These are phyloP conservation scores for Hanseniaspora guilliermondii DNA, from an alignment of 805 yeast species.

Conservation along the genomic window DNA sequence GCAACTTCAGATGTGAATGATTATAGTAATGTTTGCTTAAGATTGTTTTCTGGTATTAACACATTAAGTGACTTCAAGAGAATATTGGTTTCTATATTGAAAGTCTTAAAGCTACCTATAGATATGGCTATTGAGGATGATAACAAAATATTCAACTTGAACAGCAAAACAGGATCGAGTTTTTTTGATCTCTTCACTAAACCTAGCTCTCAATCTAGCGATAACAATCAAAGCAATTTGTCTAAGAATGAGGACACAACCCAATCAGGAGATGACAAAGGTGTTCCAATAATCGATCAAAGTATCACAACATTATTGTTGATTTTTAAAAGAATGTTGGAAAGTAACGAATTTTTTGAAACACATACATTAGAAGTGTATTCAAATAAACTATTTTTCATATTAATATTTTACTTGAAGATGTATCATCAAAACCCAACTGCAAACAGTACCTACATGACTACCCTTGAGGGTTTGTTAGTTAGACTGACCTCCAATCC, in stretches of 20 bases:
- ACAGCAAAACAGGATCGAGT: not conserved
- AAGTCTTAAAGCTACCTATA: slow-evolving; percentile 38
- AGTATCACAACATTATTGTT: slow-evolving; percentile 41
- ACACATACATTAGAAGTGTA: slow-evolving; percentile 34
- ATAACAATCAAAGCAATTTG: slow-evolving; percentile 1
- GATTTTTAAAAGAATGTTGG: slow-evolving; percentile 63
- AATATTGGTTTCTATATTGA: slow-evolving; percentile 37
- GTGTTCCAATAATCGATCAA: slow-evolving; percentile 26
- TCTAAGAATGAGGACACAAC: slow-evolving; percentile 9
- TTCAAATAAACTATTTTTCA: slow-evolving; percentile 42
- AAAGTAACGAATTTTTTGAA: slow-evolving; percentile 53
- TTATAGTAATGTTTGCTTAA: slow-evolving; percentile 6
- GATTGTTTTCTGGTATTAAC: slow-evolving; percentile 37
- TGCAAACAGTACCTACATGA: slow-evolving; percentile 29
- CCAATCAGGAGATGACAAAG: slow-evolving; percentile 14
- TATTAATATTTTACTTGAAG: slow-evolving; percentile 45
- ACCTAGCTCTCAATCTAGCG: not conserved
- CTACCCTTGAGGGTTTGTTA: slow-evolving; percentile 41
- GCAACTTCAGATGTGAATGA: not conserved
- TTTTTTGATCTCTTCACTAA: slow-evolving; percentile 7
- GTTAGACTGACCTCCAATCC: slow-evolving; percentile 38
- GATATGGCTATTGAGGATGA: slow-evolving; percentile 30
- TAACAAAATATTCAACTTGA: slow-evolving; percentile 27
- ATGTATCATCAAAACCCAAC: slow-evolving; percentile 27
- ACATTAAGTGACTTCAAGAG: slow-evolving; percentile 44